These are phyloP conservation scores for Acacia pycnantha DNA, from an alignment of 331 rosid species.

Conservation along the genomic window DNA sequence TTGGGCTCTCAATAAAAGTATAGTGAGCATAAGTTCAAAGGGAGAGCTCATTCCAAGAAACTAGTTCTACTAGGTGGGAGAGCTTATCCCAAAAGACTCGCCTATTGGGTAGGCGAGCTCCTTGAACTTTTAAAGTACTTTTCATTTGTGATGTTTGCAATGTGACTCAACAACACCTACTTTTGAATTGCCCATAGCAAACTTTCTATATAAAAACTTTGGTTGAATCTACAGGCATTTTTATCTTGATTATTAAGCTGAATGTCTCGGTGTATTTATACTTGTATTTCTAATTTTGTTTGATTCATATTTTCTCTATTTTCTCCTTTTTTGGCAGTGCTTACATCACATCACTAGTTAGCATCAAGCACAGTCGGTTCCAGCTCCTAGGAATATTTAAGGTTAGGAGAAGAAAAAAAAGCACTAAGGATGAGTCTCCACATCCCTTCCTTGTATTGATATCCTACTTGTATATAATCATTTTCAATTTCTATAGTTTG, in stretches of 20 bases:
- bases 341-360: conserved; percentile 68
- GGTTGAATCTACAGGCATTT: not conserved
- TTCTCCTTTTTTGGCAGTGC: conserved; percentile 63
- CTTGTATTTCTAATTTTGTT: not conserved
- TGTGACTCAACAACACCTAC: not conserved
- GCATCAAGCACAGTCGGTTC: conserved; percentile 42
- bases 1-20: not conserved
- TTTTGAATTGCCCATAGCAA: not conserved
- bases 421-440: not conserved
- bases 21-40: not conserved
- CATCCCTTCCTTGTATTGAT: not conserved
- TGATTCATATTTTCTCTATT: not conserved
- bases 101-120: not conserved
- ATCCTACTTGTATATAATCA: not conserved
- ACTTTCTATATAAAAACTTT: not conserved
- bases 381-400: conserved; percentile 59
- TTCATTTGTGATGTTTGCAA: not conserved
- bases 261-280: not conserved
- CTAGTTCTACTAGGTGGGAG: too few species aligned
- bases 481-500: conserved; percentile 5
- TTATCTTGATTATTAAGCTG: not conserved
- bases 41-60: not conserved
- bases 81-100: too few species aligned
- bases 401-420: conserved; percentile 38
- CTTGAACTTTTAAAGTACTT: not conserved